phyloP scores from a whole-genome alignment of 2,329 filamentous ascomycete genomes.

The Neofusicoccum parvum region DNA sequence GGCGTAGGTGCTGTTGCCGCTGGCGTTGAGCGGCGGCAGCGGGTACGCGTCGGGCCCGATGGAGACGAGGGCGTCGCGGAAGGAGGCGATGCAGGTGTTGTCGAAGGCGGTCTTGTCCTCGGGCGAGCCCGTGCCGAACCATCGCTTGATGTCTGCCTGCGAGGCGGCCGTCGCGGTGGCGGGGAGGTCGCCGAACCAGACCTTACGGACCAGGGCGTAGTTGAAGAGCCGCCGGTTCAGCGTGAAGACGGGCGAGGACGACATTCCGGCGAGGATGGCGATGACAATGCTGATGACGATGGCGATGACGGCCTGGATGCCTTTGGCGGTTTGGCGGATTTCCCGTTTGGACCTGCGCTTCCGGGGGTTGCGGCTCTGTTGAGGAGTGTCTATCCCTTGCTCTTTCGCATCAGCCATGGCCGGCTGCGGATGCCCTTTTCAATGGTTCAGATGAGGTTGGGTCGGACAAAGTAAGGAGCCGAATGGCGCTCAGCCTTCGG shows the following conservation, averaged over 20 bases:
- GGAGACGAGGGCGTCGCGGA: slow-evolving; percentile 38
- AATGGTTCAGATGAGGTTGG: not conserved
- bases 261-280: slow-evolving; percentile 27
- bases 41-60: slow-evolving; percentile 39
- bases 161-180: slow-evolving; percentile 29
- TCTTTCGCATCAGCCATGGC: slow-evolving; percentile 3
- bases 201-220: slow-evolving; percentile 38
- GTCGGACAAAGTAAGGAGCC: not conserved
- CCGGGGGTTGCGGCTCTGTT: not conserved
- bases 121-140: slow-evolving; percentile 39
- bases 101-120: slow-evolving; percentile 43
- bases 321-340: slow-evolving; percentile 4
- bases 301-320: slow-evolving; percentile 2
- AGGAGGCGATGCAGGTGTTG: slow-evolving; percentile 35
- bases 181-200: slow-evolving; percentile 43
- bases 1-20: slow-evolving; percentile 25
- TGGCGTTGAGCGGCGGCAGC: slow-evolving; percentile 28
- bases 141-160: slow-evolving; percentile 34
- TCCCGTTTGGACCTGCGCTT: not conserved
- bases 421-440: not conserved
- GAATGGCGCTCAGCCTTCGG: not conserved
- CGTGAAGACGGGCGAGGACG: slow-evolving; percentile 27
- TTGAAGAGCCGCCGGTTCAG: slow-evolving; percentile 46
- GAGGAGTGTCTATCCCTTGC: not conserved
- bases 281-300: not conserved